Percentiles rank a stretch among this genome's conserved stretches.
These are phyloP conservation scores for Rhodotorula sp. DNA, from an alignment of 1,284 basidiomycete species.

Conservation along the genomic window DNA sequence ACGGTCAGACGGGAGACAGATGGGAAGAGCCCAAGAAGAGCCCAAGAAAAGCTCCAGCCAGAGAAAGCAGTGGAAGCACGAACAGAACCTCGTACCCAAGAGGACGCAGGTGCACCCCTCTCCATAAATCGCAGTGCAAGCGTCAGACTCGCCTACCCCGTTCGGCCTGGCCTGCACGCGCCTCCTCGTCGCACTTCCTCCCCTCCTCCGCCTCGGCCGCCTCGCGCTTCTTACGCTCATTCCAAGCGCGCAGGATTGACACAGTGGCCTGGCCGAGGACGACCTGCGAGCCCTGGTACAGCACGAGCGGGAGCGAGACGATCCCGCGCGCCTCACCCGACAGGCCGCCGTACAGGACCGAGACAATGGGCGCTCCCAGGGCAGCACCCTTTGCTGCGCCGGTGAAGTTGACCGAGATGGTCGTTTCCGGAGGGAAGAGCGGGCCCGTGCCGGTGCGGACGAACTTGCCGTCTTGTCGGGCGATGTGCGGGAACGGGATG, in stretches of 20 bases:
- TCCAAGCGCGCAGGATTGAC: constrained; percentile 30
- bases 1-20: no score
- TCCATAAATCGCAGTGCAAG: background rate
- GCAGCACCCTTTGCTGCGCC: constrained; percentile 40
- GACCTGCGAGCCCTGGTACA: constrained; percentile 40
- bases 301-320: constrained; percentile 38
- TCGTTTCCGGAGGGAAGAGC: constrained; percentile 22
- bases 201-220: background rate
- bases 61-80: no score
- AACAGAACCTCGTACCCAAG: no score
- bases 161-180: background rate
- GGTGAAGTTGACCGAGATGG: constrained; percentile 38
- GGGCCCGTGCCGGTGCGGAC: background rate
- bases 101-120: no score
- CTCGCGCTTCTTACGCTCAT: background rate
- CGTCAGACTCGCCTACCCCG: background rate
- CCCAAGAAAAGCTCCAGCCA: no score
- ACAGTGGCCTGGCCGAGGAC: constrained; percentile 38
- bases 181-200: background rate
- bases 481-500: constrained; percentile 16
- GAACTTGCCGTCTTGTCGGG: background rate
- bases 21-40: no score
- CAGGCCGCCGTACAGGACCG: constrained; percentile 39
- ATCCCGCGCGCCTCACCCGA: constrained; percentile 18
- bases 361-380: constrained; percentile 34